Evolutionary conservation across 305 asterid genomes (phyloP).

Genomic region (Fraxinus floribunda): DNA sequence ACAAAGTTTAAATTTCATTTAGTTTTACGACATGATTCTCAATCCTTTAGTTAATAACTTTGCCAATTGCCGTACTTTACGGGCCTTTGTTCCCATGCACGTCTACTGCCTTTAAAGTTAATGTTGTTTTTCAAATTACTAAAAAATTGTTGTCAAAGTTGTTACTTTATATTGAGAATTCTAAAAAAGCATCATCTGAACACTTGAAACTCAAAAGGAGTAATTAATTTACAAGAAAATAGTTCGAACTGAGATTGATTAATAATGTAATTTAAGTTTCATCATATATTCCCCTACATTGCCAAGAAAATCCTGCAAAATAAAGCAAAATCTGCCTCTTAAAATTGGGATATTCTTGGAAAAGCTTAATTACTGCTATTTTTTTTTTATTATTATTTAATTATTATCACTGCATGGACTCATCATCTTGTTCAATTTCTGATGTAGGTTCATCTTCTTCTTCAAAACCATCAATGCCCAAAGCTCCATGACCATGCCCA

Average conservation of each 20-base stretch:
- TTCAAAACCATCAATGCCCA: neutral
- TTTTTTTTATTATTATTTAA: neutral
- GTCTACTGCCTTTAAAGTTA: slow-evolving; percentile 39
- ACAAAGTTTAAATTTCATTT: neutral
- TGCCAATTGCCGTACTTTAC: slow-evolving; percentile 58
- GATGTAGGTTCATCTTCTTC: slow-evolving; percentile 31
- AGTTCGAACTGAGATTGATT: neutral
- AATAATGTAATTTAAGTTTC: neutral
- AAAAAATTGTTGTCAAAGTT: slow-evolving; percentile 21
- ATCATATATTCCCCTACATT: neutral
- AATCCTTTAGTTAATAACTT: slow-evolving; percentile 33
- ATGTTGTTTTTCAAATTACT: slow-evolving; percentile 33
- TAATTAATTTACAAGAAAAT: slow-evolving; percentile 7
- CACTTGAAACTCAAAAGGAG: neutral
- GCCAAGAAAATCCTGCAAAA: neutral
- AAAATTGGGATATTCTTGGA: neutral
- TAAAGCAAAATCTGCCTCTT: neutral
- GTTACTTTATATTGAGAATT: slow-evolving; percentile 16
- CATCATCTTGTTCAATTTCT: slow-evolving; percentile 72
- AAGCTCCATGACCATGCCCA: neutral
- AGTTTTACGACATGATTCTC: neutral
- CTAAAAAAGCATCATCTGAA: slow-evolving; percentile 15
- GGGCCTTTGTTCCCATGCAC: slow-evolving; percentile 74
- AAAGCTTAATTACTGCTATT: neutral
- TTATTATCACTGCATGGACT: slow-evolving; percentile 21